phyloP scores from a whole-genome alignment of 495 filamentous ascomycete species.

The Xylaria cubensis region DNA sequence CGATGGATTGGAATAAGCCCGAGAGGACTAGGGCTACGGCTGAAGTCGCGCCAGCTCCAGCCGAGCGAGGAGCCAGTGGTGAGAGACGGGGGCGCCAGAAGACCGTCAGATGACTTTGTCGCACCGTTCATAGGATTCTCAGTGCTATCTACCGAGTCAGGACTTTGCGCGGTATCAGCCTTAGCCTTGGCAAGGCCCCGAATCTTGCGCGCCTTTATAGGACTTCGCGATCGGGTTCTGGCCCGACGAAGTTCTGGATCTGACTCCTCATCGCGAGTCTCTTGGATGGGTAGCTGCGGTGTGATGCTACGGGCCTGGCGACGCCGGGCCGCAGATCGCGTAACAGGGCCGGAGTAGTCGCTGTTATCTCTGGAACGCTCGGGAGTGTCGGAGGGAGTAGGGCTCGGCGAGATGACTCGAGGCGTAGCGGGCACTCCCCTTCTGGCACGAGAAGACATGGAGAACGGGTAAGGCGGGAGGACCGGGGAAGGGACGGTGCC shows the following conservation, averaged over 20 bases:
- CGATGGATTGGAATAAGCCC: constrained; percentile 94
- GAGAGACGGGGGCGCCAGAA: constrained; percentile 70
- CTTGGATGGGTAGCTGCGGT: constrained; percentile 44
- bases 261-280: constrained; percentile 45
- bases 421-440: constrained; percentile 66
- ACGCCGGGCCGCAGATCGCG: constrained; percentile 66
- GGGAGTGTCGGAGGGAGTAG: constrained; percentile 64
- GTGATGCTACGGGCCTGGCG: constrained; percentile 45
- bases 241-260: constrained; percentile 52
- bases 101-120: constrained; percentile 60
- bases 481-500: constrained; percentile 58
- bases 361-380: constrained; percentile 54
- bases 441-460: constrained; percentile 48
- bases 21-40: constrained; percentile 86
- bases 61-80: constrained; percentile 47
- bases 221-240: constrained; percentile 59
- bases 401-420: constrained; percentile 74
- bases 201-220: constrained; percentile 56
- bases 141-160: background rate
- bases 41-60: constrained; percentile 79
- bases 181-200: constrained; percentile 52
- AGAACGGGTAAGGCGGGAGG: constrained; percentile 53
- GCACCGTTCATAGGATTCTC: constrained; percentile 42
- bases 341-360: constrained; percentile 66
- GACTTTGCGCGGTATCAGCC: constrained; percentile 23